Evolutionary conservation across 176 grass and related monocot species (phyloP).

Genomic region (Bothriochloa decipiens): DNA sequence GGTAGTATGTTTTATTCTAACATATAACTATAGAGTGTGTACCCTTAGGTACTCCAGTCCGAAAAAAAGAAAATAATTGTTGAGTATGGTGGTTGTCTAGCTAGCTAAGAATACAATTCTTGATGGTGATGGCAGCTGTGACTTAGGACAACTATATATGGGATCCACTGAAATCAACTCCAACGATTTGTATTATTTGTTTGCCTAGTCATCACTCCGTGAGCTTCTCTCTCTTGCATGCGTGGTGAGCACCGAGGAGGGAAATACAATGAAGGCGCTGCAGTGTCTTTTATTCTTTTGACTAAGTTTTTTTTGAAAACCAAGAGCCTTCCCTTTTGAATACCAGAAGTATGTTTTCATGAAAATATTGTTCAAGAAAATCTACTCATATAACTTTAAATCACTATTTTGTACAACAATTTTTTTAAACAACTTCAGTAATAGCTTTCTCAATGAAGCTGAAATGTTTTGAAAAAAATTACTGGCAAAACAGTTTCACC

Average conservation of each 20-base stretch:
- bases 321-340: too few relatives aligned
- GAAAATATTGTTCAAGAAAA: neutral
- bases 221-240: neutral
- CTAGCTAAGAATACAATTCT: neutral
- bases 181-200: neutral
- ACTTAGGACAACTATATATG: neutral
- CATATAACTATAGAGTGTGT: neutral
- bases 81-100: too few relatives aligned
- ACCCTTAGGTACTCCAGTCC: neutral
- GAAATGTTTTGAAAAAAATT: too few relatives aligned
- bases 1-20: neutral
- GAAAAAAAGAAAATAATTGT: neutral
- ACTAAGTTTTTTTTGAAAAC: too few relatives aligned
- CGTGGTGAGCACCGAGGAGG: neutral
- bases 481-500: too few relatives aligned
- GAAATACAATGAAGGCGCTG: too few relatives aligned
- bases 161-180: neutral
- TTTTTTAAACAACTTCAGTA: too few relatives aligned
- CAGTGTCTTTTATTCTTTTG: too few relatives aligned
- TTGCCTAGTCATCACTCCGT: neutral
- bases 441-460: too few relatives aligned
- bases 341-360: too few relatives aligned
- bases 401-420: too few relatives aligned
- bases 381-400: neutral
- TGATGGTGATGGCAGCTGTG: neutral